Base-by-base conservation (phyloP, 495 filamentous ascomycete species). In the Daldinia grandis region DNA sequence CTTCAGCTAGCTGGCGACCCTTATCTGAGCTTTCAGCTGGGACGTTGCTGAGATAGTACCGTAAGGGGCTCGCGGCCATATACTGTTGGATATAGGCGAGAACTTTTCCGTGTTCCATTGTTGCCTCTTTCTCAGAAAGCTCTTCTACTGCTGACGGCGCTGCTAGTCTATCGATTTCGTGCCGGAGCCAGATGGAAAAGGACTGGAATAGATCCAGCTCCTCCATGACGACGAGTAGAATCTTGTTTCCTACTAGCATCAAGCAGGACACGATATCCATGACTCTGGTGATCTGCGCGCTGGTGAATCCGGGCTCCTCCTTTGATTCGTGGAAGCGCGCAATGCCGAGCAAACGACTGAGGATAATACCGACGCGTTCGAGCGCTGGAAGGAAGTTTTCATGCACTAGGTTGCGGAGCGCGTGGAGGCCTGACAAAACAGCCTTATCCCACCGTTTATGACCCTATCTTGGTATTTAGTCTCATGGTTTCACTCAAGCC, bases 391-490 rank as follows among this genome's bases (percentile, higher is more conserved):
- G 83, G 40, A 98, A 87, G 76, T 92, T 92, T 74, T 97, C 90
- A 74, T 97, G 94, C 0, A 91, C 87, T 27, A 97, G 81, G 53
- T 88, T 84, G 21, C 92, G 88, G 9, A 99, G 86, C 59, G 86
- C 91, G 58, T 92, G 88, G 27, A 96, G 91, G 4, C 93, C 93
- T 33, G 83, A 85, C 2, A 86, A 83, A 19, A 95, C 89, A 17
- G 92, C 90, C 74, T 95, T 94, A 55, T 98, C 93, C 95, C 95
- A 99, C 61, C 95, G 86, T 78, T 97, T 98, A 73, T 97, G 92
- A 3, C 94, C 93, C 93, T 97, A 64, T 2, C 30, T 10, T 35
- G 12, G 40, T 50, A 5, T 63, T 74, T 60, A 73, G 51, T 24
- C 1, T 51, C 59, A 19, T 30, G 30, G 17, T 10, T 33, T 17